Evolutionary conservation across 78 protist species (phyloP).

Genomic region (Protostelium mycophagum): DNA sequence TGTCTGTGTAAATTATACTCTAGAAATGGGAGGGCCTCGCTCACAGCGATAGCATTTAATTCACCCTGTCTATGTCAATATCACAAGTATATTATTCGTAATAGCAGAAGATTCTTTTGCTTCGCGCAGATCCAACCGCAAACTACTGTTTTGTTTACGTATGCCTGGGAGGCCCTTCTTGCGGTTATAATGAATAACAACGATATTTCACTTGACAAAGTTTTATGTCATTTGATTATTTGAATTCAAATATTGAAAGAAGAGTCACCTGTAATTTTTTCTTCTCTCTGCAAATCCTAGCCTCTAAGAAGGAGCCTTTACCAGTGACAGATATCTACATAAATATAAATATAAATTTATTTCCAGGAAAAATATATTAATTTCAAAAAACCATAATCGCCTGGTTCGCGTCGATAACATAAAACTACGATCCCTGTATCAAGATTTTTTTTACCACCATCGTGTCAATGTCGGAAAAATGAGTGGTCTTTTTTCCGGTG

Average conservation of each 20-base stretch:
- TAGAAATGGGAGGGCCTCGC: conserved; percentile 75
- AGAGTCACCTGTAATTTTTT: conserved; percentile 19
- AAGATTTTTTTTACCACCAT: too few species aligned
- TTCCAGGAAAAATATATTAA: too few species aligned
- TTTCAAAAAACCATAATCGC: too few species aligned
- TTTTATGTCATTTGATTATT: not conserved
- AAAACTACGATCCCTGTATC: too few species aligned
- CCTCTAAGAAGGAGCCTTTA: conserved; percentile 47
- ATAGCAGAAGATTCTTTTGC: not conserved
- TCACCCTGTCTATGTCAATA: conserved; percentile 27
- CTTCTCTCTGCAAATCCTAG: conserved; percentile 48
- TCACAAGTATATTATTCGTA: not conserved
- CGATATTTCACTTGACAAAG: too few species aligned
- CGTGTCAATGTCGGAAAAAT: not conserved
- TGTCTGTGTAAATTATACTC: conserved; percentile 84
- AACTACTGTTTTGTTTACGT: too few species aligned
- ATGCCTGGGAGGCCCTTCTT: too few species aligned
- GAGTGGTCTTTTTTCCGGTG: too few species aligned
- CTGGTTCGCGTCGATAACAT: too few species aligned
- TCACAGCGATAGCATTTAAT: conserved; percentile 53
- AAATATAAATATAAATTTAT: too few species aligned
- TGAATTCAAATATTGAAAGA: not conserved
- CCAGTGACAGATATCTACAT: conserved; percentile 35
- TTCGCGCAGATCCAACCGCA: not conserved
- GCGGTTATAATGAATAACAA: too few species aligned